Percentiles rank a stretch among this genome's conserved stretches.
phyloP scores from a whole-genome alignment of 2,329 filamentous ascomycete species.

The Sclerotinia nivalis region DNA sequence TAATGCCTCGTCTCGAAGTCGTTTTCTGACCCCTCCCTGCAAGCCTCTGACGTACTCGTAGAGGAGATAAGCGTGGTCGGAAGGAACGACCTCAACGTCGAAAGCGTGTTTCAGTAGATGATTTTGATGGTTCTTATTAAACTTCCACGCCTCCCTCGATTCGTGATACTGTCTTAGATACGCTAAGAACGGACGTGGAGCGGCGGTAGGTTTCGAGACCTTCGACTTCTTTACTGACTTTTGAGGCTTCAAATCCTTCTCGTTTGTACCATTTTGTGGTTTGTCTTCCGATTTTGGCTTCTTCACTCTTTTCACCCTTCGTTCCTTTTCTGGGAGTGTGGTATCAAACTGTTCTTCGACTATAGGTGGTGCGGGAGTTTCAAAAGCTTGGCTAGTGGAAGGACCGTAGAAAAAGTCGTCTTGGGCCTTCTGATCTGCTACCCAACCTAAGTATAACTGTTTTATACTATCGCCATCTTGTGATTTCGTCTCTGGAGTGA shows the following conservation, averaged over 20 bases:
- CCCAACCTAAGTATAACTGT: slow-evolving; percentile 54
- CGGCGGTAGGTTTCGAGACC: slow-evolving; percentile 24
- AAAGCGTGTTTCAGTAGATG: slow-evolving; percentile 82
- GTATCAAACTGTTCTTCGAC: slow-evolving; percentile 38
- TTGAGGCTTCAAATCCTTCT: slow-evolving; percentile 22
- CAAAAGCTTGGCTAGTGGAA: slow-evolving; percentile 32
- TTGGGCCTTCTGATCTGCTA: slow-evolving; percentile 41
- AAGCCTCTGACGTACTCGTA: slow-evolving; percentile 78
- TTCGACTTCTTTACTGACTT: slow-evolving; percentile 29
- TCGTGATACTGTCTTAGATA: slow-evolving; percentile 78
- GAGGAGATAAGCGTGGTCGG: slow-evolving; percentile 67
- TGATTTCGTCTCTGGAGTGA: slow-evolving; percentile 62
- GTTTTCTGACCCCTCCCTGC: slow-evolving; percentile 70
- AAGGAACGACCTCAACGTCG: slow-evolving; percentile 68
- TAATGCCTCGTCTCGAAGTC: slow-evolving; percentile 66
- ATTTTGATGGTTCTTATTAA: slow-evolving; percentile 91
- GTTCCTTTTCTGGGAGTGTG: slow-evolving; percentile 37
- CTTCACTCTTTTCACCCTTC: slow-evolving; percentile 38
- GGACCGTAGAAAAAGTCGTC: slow-evolving; percentile 35
- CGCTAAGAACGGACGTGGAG: slow-evolving; percentile 60
- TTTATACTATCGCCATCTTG: slow-evolving; percentile 56
- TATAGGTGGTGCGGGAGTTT: slow-evolving; percentile 35
- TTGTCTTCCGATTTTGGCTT: slow-evolving; percentile 30
- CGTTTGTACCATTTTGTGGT: slow-evolving; percentile 26
- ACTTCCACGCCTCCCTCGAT: slow-evolving; percentile 78